These are phyloP conservation scores for Osmanthus fragrans DNA, from an alignment of 257 asterid species.

Conservation along the genomic window DNA sequence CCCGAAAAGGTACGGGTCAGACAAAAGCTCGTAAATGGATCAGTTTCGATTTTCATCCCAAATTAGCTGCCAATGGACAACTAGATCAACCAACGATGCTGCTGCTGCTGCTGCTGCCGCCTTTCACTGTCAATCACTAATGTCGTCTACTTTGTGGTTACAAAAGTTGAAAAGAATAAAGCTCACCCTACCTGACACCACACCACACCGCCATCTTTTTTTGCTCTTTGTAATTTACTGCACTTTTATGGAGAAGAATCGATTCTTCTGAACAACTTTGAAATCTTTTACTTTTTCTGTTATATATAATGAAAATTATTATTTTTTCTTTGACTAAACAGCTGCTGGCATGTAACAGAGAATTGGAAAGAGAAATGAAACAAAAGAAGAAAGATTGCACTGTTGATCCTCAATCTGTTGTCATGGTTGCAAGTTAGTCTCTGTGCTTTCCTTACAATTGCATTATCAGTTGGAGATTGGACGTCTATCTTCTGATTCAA, in stretches of 20 bases:
- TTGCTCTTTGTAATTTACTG: background rate
- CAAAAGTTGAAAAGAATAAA: background rate
- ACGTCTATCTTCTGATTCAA: background rate
- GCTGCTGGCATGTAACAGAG: background rate
- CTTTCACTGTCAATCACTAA: no score
- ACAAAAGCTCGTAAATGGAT: background rate
- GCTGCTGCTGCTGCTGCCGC: no score
- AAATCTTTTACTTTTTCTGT: background rate
- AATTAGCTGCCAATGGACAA: background rate
- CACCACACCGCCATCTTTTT: background rate
- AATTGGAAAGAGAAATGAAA: background rate
- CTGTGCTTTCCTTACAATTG: no score
- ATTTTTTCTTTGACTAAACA: background rate
- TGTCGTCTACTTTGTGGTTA: background rate
- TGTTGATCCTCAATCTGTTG: background rate
- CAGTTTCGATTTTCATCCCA: background rate
- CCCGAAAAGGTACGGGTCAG: background rate
- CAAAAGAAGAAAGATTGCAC: background rate
- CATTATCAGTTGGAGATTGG: background rate
- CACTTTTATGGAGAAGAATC: conserved; percentile 20
- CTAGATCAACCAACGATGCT: background rate
- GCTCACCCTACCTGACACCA: background rate
- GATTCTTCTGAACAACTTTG: conserved; percentile 17
- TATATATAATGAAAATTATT: background rate
- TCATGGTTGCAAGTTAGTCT: no score